phyloP scores from a whole-genome alignment of 2,329 filamentous ascomycete genomes.

The Fusarium nygamai region DNA sequence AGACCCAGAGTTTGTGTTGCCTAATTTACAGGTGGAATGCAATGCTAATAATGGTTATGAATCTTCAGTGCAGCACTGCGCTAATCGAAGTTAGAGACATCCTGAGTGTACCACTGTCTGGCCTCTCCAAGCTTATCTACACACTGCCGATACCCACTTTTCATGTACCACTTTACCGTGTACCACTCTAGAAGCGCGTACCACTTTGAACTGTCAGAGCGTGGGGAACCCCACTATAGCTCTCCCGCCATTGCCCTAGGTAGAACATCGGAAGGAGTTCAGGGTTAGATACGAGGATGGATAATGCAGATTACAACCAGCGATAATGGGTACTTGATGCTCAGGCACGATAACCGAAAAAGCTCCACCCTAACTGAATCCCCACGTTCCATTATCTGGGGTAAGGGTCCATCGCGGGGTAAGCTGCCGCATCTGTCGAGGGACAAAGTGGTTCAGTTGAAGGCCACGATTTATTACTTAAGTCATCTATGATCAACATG shows the following conservation, averaged over 20 bases:
- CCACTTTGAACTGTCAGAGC: rapidly evolving
- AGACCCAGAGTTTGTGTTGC: no score
- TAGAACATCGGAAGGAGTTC: rapidly evolving
- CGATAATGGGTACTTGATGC: no score
- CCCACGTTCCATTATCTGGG: background rate
- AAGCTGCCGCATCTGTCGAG: rapidly evolving
- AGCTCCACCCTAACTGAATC: background rate
- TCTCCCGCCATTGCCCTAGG: background rate
- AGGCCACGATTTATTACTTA: background rate
- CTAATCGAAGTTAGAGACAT: rapidly evolving
- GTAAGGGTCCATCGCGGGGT: background rate
- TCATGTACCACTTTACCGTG: background rate
- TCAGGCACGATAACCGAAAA: background rate
- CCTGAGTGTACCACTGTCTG: no score
- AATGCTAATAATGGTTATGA: rapidly evolving
- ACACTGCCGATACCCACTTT: background rate
- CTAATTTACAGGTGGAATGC: background rate
- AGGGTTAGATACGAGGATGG: background rate
- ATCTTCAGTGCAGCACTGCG: background rate
- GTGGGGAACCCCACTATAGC: background rate
- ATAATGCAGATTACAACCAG: background rate
- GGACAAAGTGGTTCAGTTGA: background rate
- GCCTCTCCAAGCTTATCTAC: background rate
- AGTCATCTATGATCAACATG: no score
- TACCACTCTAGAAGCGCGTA: background rate